Evolutionary conservation across 768 basidiomycete genomes (phyloP), one percentile per base, ranked within the genome.

Genomic region (Amanita inopinata): DNA sequence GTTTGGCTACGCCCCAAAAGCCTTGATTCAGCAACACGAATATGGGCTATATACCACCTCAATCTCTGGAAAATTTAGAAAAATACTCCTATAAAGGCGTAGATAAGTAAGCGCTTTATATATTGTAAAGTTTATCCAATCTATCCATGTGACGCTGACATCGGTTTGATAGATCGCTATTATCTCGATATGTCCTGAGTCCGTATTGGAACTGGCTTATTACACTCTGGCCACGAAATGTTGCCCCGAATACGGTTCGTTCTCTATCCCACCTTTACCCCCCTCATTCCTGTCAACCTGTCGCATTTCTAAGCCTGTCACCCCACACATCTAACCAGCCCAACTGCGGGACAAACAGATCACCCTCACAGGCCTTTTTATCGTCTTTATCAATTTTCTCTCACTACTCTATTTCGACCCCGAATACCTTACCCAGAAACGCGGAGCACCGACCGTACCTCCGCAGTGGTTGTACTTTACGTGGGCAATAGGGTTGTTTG

Each of bases 151-250:
- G n/a, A n/a, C n/a, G n/a, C n/a, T n/a, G n/a, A n/a, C 27, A n/a
- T 7, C 27, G 27, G 7, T 6, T 28, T 28, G 7, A 28, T 14
- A 88, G 58, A n/a, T 93, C 89, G 6, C 51, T 87, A 23, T 53
- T 85, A 2, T 87, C 88, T 27, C 70, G 74, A 55, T 80, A 83
- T 59, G 63, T 92, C 14, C 66, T 96, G 41, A 75, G 78, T 36
- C 86, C 86, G 2, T 94, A 82, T 62, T 94, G 92, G 91, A 87
- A 70, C 24, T 86, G 85, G 85, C 77, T 94, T 48, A 85, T 93
- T 40, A 89, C 77, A 3, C 69, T 92, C 15, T 92, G 87, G 78
- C 92, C 92, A 3, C 66, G 72, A 32, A 79, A 68, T 34, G 68
- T 96, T 4, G 92, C 92, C 0, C 92, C 92, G 1, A 97, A 97